Percentiles rank a stretch among this genome's conserved stretches.
phyloP scores from a whole-genome alignment of 2,329 filamentous ascomycete genomes.

The Aureobasidium uvarum region DNA sequence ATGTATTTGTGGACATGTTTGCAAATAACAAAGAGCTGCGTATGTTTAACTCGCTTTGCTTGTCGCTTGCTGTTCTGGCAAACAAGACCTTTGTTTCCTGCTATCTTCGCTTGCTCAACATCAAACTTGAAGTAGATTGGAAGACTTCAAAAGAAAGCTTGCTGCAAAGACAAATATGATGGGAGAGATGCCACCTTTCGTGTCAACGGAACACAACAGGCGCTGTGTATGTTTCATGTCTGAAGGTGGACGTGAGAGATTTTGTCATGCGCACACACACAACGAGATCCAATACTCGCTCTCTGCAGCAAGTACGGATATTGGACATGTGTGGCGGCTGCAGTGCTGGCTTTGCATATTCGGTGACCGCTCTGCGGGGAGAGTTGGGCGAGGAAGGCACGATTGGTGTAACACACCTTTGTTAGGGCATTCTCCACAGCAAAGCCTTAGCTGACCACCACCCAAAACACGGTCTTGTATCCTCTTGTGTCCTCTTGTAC shows the following conservation, averaged over 20 bases:
- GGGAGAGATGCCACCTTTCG: background rate
- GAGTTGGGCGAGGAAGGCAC: background rate
- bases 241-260: background rate
- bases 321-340: background rate
- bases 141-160: background rate
- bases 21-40: background rate
- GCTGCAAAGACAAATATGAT: background rate
- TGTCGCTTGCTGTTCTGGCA: background rate
- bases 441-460: background rate
- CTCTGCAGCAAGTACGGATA: background rate
- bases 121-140: background rate
- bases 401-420: background rate
- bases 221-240: background rate
- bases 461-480: background rate
- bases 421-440: background rate
- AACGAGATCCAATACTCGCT: background rate
- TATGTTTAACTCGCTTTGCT: background rate
- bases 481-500: background rate
- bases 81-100: background rate
- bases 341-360: background rate
- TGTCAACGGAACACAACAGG: background rate
- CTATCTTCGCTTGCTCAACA: background rate
- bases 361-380: background rate
- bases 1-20: constrained; percentile 1
- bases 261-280: background rate